A percentile compares a stretch with the other conserved stretches of the same genome.
Evolutionary conservation across 2,329 filamentous ascomycete genomes (phyloP).

Genomic region (Sphaceloma murrayae): DNA sequence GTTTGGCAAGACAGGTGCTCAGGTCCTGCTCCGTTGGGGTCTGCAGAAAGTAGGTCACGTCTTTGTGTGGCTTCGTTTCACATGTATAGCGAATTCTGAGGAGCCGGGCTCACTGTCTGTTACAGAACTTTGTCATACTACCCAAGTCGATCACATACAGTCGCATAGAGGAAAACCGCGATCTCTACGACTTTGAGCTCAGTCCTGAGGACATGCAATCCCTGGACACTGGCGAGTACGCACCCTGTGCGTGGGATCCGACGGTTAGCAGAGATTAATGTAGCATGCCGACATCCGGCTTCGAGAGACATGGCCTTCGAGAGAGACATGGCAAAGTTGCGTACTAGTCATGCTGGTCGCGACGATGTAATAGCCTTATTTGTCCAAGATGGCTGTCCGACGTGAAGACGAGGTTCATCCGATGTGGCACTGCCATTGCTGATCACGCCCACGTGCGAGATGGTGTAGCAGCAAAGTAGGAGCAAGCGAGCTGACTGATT

Average conservation of each 20-base stretch:
- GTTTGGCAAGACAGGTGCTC: conserved; percentile 48
- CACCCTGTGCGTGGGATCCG: conserved; percentile 52
- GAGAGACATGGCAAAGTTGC: conserved; percentile 3
- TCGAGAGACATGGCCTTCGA: conserved; percentile 2
- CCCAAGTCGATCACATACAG: conserved; percentile 53
- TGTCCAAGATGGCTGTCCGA: conserved; percentile 1
- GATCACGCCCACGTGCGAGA: conserved; percentile 3
- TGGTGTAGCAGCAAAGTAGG: background rate
- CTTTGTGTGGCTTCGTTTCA: no score
- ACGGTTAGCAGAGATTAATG: conserved; percentile 33
- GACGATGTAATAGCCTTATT: background rate
- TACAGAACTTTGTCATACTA: conserved; percentile 50
- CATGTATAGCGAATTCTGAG: no score
- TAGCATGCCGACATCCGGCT: background rate
- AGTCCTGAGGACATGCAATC: conserved; percentile 48
- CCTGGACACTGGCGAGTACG: conserved; percentile 46
- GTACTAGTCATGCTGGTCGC: no score
- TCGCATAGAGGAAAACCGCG: conserved; percentile 51
- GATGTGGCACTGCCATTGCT: conserved; percentile 4
- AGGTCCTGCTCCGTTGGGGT: conserved; percentile 53
- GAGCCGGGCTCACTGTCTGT: no score
- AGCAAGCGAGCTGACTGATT: no score
- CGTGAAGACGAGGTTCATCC: conserved; percentile 3
- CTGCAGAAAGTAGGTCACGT: conserved; percentile 44
- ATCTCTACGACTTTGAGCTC: conserved; percentile 53